Evolutionary conservation across 805 yeast genomes (phyloP), one percentile per base, ranked within the genome.

Genomic region (Priceomyces castillae): DNA sequence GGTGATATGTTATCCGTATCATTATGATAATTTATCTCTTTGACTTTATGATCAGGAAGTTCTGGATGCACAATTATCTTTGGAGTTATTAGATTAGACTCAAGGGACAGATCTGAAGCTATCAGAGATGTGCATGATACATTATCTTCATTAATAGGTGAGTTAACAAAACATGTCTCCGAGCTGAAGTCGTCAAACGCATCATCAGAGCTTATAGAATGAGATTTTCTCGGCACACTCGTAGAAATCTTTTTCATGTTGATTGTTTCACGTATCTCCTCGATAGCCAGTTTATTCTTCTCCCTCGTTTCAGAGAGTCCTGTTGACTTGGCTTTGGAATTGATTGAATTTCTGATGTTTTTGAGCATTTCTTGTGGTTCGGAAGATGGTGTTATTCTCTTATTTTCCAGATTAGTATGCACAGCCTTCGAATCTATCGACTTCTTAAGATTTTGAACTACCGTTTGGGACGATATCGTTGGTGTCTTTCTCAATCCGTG

Each of bases 251-350:
- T 48, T 39, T 65, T 62, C 61, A 51, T 61, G 36, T 70, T 73
- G 30, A 71, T 60, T 37, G 68, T 59, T 22, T 65, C 66, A 41
- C 74, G 54, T 34, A 69, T 55, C 35, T 62, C 69, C 22, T 55
- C 54, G n/a, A 67, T 34, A 15, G 64, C 53, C 3, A 43, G 43
- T 40, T 57, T 59, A 37, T 56, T 51, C 40, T 54, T 57, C 19
- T 57, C 59, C 17, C 48, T 42, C n/a, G 49, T 26, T 11, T 22
- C 41, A 1, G 49, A 42, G n/a, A 22, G 7, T 5, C 40, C 40
- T 16, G 52, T 36, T 4, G 52, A 35, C 35, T 51, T 56, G 15
- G 55, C 38, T 43, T 67, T 66, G 19, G 65, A 49, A 46, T 58
- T 59, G 41, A 67, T 64, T 19, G 69, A 59, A 18, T 50, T 42